phyloP scores from a whole-genome alignment of 2,329 filamentous ascomycete genomes.

The Colletotrichum sp. region DNA sequence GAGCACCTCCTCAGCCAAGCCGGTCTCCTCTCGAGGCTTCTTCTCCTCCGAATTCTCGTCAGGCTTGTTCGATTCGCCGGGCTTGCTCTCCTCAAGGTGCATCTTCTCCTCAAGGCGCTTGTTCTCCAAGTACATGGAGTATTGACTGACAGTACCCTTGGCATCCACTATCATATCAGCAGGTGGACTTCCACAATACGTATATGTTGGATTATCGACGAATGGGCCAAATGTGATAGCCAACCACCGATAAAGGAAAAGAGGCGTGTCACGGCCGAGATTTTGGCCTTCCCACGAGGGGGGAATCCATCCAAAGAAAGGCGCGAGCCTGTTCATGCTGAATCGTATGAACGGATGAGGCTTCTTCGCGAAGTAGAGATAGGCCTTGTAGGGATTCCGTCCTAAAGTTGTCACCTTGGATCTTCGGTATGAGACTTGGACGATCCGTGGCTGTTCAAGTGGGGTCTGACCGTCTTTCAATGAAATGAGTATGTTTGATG shows the following conservation, averaged over 20 bases:
- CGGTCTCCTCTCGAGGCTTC: no score
- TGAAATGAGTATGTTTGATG: background rate
- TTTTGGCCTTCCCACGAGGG: background rate
- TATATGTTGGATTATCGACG: fast-evolving
- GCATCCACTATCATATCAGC: no score
- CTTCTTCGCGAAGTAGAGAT: background rate
- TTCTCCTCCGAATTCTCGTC: no score
- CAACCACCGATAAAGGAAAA: background rate
- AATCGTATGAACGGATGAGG: background rate
- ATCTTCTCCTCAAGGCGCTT: no score
- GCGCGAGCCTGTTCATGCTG: background rate
- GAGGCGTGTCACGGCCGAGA: background rate
- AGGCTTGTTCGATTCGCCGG: no score
- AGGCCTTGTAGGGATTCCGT: background rate
- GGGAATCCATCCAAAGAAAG: background rate
- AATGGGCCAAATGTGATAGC: background rate
- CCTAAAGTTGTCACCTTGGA: background rate
- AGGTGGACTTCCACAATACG: fast-evolving
- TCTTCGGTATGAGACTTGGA: background rate
- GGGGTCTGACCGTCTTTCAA: background rate
- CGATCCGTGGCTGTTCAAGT: background rate
- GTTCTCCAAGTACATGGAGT: no score
- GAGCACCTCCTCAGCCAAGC: no score
- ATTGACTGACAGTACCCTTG: no score
- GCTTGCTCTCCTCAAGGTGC: no score